phyloP scores from a whole-genome alignment of 2,329 filamentous ascomycete genomes.

The Reticulascus tulasneorum region DNA sequence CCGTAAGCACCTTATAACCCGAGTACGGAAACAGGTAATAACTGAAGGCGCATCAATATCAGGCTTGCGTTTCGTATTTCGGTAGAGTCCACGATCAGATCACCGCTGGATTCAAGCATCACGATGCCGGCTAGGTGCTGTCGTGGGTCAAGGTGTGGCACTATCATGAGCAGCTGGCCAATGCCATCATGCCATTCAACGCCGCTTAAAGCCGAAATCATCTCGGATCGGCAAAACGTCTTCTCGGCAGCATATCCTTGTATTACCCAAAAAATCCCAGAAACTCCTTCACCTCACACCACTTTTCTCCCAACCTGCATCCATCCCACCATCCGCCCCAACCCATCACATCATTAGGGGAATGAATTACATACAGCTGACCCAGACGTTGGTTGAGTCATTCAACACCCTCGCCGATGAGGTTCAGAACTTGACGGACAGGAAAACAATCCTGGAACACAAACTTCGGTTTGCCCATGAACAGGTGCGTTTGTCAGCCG shows the following conservation, averaged over 20 bases:
- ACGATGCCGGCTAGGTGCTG: too few relatives aligned
- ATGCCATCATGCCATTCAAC: conserved; percentile 13
- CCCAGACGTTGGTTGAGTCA: conserved; percentile 58
- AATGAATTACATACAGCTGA: conserved; percentile 41
- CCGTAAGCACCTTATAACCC: too few relatives aligned
- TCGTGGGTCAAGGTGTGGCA: too few relatives aligned
- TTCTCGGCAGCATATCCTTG: conserved; percentile 12
- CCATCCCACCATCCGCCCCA: too few relatives aligned
- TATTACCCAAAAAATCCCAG: conserved; percentile 10
- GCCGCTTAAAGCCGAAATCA: conserved; percentile 3
- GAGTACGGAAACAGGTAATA: too few relatives aligned
- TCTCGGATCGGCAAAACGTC: conserved; percentile 13
- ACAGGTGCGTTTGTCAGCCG: conserved; percentile 47
- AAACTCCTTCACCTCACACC: conserved; percentile 5
- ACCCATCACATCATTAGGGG: conserved; percentile 20
- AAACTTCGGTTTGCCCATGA: conserved; percentile 64
- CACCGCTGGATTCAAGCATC: too few relatives aligned
- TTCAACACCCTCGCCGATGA: conserved; percentile 63
- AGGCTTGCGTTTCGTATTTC: too few relatives aligned
- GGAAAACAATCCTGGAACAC: conserved; percentile 62
- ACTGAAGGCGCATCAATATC: too few relatives aligned
- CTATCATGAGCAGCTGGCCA: conserved; percentile 4
- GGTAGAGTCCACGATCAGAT: too few relatives aligned
- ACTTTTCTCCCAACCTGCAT: conserved; percentile 10
- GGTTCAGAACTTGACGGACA: conserved; percentile 59